Evolutionary conservation across 1,139 yeast genomes (phyloP).

Genomic region (Meyerozyma sp.): DNA sequence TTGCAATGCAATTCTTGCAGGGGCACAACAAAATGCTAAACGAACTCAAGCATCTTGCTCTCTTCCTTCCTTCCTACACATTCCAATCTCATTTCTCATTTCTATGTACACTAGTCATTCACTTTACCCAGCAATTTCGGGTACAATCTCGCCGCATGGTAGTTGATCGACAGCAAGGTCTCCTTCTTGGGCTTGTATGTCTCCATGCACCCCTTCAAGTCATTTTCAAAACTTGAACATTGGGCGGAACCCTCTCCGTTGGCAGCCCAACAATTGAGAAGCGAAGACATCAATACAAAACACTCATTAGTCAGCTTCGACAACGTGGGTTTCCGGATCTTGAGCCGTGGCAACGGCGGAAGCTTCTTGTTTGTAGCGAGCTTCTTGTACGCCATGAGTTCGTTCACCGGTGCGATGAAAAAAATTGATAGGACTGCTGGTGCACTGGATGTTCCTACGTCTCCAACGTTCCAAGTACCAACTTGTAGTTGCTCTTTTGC

Average conservation of each 20-base stretch:
- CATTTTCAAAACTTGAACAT: slow-evolving; percentile 59
- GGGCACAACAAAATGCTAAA: too few species aligned
- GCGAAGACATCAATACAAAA: slow-evolving; percentile 73
- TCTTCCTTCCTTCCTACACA: not conserved
- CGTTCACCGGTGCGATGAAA: not conserved
- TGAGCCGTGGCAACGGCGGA: slow-evolving; percentile 73
- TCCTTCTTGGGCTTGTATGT: slow-evolving; percentile 45
- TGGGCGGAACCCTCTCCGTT: slow-evolving; percentile 75
- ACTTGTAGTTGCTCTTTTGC: not conserved
- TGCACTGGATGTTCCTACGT: not conserved
- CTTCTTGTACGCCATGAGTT: slow-evolving; percentile 23
- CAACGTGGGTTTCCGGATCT: slow-evolving; percentile 61
- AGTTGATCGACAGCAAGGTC: slow-evolving; percentile 53
- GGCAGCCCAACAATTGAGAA: slow-evolving; percentile 94
- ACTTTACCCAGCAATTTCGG: slow-evolving; percentile 74
- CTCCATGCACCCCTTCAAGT: slow-evolving; percentile 45
- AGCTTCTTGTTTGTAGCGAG: slow-evolving; percentile 33
- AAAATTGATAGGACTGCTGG: not conserved
- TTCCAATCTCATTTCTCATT: not conserved
- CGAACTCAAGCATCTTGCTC: not conserved
- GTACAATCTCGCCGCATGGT: slow-evolving; percentile 78
- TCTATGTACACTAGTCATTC: slow-evolving; percentile 44
- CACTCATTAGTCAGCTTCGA: slow-evolving; percentile 66
- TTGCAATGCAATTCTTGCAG: too few species aligned
- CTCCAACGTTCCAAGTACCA: not conserved